phyloP scores from a whole-genome alignment of 2,329 filamentous ascomycete genomes.

The Colletotrichum plurivorum region DNA sequence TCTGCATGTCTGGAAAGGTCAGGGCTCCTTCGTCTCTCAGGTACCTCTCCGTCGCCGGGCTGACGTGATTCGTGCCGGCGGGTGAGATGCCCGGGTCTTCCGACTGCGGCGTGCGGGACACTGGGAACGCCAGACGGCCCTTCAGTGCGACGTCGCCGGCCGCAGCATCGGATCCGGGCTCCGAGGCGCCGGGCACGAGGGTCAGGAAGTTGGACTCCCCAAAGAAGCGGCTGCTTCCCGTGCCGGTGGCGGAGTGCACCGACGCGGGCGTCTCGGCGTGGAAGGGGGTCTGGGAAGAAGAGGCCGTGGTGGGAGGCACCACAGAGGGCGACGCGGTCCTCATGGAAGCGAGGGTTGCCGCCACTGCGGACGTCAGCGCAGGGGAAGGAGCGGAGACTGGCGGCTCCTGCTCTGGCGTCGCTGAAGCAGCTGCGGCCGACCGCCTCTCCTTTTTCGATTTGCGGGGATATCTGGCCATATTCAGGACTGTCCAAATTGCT shows the following conservation, averaged over 20 bases:
- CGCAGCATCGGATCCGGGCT: conserved; percentile 5
- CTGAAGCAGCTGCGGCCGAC: conserved; percentile 1
- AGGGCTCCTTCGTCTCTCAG: conserved; percentile 43
- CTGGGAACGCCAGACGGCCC: conserved; percentile 40
- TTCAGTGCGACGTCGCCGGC: conserved; percentile 23
- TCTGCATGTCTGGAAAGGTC: conserved; percentile 41
- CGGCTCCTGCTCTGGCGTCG: conserved; percentile 6
- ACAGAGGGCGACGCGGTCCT: conserved; percentile 32
- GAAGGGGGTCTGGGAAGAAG: conserved; percentile 14
- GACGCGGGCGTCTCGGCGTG: conserved; percentile 33
- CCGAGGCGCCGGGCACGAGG: conserved; percentile 43
- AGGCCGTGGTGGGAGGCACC: not conserved
- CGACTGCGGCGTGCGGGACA: conserved; percentile 35
- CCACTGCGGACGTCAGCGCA: conserved; percentile 20
- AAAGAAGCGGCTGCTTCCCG: conserved; percentile 48
- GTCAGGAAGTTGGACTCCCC: conserved; percentile 57
- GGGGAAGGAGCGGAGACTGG: not conserved
- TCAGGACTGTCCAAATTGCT: too few species aligned
- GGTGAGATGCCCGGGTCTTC: conserved; percentile 24
- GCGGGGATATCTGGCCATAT: conserved; percentile 37
- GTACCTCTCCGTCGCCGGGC: conserved; percentile 41
- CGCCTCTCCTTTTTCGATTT: conserved; percentile 33
- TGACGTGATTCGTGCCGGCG: conserved; percentile 36
- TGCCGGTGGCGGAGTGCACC: conserved; percentile 16
- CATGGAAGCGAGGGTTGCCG: conserved; percentile 27